phyloP scores from a whole-genome alignment of 2,329 filamentous ascomycete genomes.

The Graphilbum fragrans region DNA sequence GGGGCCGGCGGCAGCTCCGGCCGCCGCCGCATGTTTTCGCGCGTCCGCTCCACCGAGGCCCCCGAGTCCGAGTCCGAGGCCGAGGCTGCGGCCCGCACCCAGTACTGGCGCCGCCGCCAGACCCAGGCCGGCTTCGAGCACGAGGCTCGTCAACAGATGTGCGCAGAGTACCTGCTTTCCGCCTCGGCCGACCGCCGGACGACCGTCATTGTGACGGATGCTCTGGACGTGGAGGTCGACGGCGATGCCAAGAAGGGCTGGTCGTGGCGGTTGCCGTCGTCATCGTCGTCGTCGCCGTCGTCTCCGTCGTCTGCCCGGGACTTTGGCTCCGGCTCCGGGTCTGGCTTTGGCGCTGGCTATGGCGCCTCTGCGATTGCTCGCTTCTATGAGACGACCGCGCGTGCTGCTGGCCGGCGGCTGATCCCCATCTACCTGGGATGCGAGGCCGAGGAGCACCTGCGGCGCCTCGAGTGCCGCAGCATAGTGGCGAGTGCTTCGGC shows the following conservation, averaged over 20 bases:
- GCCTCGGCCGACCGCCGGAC: background rate
- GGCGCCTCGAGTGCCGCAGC: background rate
- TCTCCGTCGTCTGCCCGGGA: no score
- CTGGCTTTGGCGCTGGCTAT: no score
- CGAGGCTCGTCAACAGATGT: background rate
- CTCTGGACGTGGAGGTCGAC: no score
- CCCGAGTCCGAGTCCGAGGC: no score
- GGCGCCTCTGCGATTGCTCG: background rate
- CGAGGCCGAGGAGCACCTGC: background rate
- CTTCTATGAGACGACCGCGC: background rate
- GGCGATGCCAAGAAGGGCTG: no score
- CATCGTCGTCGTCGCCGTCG: no score
- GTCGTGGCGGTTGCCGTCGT: no score
- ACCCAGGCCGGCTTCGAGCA: background rate
- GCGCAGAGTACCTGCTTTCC: background rate
- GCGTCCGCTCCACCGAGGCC: no score
- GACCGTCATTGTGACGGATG: background rate
- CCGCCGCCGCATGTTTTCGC: no score
- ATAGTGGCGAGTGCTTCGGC: background rate
- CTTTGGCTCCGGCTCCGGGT: no score
- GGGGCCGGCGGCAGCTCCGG: no score
- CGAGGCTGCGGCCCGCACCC: no score
- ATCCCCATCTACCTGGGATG: conserved; percentile 7
- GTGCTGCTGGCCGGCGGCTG: conserved; percentile 3
- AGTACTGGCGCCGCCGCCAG: background rate